Evolutionary conservation across 176 grass and related monocot genomes (phyloP).

Genomic region (Musa itinerans): DNA sequence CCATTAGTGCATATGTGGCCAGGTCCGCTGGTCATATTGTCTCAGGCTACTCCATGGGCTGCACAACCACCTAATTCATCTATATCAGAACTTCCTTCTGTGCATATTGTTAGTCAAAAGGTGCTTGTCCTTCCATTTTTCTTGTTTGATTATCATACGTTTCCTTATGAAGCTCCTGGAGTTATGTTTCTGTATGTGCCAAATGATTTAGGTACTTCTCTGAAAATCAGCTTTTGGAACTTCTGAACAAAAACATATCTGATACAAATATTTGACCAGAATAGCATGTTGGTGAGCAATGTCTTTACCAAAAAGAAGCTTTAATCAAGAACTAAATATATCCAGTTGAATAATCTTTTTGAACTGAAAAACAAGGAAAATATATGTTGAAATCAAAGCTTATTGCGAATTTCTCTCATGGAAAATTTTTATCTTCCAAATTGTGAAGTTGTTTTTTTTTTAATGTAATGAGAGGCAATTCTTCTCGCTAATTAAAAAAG

Average conservation of each 20-base stretch:
- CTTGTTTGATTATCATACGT: background rate
- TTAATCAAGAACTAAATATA: no score
- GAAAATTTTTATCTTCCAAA: no score
- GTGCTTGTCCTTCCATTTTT: background rate
- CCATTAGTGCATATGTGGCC: slow-evolving; percentile 13
- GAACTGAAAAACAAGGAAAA: no score
- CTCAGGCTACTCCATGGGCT: slow-evolving; percentile 11
- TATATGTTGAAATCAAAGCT: no score
- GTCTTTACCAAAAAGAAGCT: background rate
- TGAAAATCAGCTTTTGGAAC: background rate
- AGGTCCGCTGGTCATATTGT: slow-evolving; percentile 15
- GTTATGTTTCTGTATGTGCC: background rate
- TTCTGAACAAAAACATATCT: no score
- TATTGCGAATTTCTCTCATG: no score
- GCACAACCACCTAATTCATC: slow-evolving; percentile 1
- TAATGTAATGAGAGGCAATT: background rate
- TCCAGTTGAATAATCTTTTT: no score
- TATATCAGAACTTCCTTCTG: background rate
- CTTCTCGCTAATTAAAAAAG: background rate
- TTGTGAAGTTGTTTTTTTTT: background rate
- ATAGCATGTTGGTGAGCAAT: background rate
- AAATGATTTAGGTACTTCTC: background rate
- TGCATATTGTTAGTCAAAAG: background rate
- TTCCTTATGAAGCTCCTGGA: background rate
- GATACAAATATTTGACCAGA: background rate